Base-by-base conservation (phyloP, 768 basidiomycete species). In the Galerina sulciceps region DNA sequence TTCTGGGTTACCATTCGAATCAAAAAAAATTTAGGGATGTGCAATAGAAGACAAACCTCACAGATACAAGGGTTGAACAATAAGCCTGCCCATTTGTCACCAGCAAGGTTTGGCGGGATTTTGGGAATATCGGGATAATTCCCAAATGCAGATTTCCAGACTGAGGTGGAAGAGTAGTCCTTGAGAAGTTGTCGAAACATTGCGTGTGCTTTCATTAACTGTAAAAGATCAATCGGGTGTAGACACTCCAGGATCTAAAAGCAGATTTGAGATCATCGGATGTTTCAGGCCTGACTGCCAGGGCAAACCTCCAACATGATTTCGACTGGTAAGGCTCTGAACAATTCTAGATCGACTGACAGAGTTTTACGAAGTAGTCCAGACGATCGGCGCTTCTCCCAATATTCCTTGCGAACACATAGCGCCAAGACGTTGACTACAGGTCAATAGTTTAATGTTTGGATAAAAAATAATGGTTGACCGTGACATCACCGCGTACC, bases 301-400 rank as follows among this genome's bases (percentile, higher is more conserved):
- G 26, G 17, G 15, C 53, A 11, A 14, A 60, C 59, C 54, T 60
- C 59, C 17, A 41, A 52, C 6, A 60, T 17, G 3, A 60, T 50
- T 40, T 60, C 59, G 14, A 44, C 36, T 0, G 53, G 53, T 31
- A 31, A 5, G 26, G 26, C 8, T 31, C 26, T 31, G 8, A 31
- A 31, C 4, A 31, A 31, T 8, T 31, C 26, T 31, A 8, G 4
- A 31, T 31, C 26, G 26, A 31, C 4, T 31, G 26, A 31, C 5
- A 31, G 26, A 31, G 26, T 31, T 31, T 31, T 31, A 31, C 26
- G 26, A 31, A 31, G 26, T 31, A 31, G 5, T 31, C 26, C 26
- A 31, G 26, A 31, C 26, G 26, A 31, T 31, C 26, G 26, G 8
- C 4, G 26, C 8, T 31, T 31, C 8, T 31, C 26, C 8, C 26